Evolutionary conservation across 2,329 filamentous ascomycete species (phyloP).

Genomic region (Cercospora canescens): DNA sequence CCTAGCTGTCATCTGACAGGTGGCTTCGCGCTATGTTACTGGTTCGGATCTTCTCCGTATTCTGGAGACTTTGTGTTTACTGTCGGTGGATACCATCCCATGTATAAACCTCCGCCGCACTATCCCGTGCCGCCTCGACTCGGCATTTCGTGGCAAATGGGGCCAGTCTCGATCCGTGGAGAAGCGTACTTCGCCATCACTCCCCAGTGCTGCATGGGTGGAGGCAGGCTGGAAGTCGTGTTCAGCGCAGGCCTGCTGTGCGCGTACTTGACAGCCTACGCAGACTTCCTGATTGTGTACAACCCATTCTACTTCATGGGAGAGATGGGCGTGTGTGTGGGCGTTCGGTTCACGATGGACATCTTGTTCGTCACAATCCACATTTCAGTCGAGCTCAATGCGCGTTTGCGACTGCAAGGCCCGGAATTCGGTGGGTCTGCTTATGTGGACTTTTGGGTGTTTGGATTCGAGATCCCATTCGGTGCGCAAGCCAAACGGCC

Average conservation of each 20-base stretch:
- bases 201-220: conserved; percentile 11
- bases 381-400: conserved; percentile 1
- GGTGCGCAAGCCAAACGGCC: background rate
- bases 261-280: conserved; percentile 7
- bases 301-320: conserved; percentile 14
- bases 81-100: background rate
- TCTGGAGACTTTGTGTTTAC: background rate
- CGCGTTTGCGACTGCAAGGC: conserved; percentile 2
- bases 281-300: conserved; percentile 14
- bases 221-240: conserved; percentile 1
- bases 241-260: conserved; percentile 2
- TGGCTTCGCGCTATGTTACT: background rate
- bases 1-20: background rate
- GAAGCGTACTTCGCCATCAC: conserved; percentile 19
- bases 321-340: conserved; percentile 6
- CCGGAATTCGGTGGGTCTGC: background rate
- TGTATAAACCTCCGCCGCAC: background rate
- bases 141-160: background rate
- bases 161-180: conserved; percentile 1
- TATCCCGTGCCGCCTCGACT: background rate
- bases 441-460: background rate
- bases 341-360: conserved; percentile 8
- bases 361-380: conserved; percentile 2
- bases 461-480: background rate
- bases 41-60: background rate